Percentiles rank a stretch among this genome's conserved stretches.
These are phyloP conservation scores for Glebionis coronaria DNA, from an alignment of 129 eudicot species.

Conservation along the genomic window DNA sequence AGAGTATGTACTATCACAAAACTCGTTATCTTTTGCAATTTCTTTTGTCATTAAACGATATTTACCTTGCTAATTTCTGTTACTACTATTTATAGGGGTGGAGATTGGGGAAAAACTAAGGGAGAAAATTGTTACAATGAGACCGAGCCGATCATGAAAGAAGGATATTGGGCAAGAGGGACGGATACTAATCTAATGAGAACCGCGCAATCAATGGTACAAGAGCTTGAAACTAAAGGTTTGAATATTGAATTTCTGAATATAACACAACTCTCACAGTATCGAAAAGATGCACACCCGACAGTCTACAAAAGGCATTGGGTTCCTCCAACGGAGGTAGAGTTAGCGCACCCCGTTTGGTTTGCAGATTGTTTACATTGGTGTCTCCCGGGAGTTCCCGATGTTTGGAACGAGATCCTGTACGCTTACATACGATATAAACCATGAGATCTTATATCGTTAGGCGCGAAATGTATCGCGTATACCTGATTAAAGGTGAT, in stretches of 20 bases:
- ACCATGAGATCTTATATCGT: neutral
- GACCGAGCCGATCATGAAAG: constrained; percentile 44
- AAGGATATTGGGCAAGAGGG: constrained; percentile 48
- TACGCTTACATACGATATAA: constrained; percentile 42
- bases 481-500: neutral
- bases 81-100: constrained; percentile 37
- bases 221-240: constrained; percentile 47
- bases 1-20: constrained; percentile 27
- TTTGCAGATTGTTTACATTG: constrained; percentile 76
- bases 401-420: constrained; percentile 65
- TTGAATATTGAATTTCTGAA: constrained; percentile 45
- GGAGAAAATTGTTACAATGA: constrained; percentile 57
- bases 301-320: constrained; percentile 51
- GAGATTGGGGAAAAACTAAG: constrained; percentile 49
- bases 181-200: constrained; percentile 51
- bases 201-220: constrained; percentile 36
- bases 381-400: constrained; percentile 82
- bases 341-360: constrained; percentile 36
- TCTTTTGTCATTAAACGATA: neutral
- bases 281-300: constrained; percentile 78
- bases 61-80: constrained; percentile 15
- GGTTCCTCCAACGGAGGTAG: constrained; percentile 38
- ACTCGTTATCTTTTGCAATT: neutral
- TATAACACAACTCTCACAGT: constrained; percentile 71
- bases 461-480: too few species aligned